Base-by-base conservation (phyloP, 805 yeast species). In the Saturnispora saitoi region DNA sequence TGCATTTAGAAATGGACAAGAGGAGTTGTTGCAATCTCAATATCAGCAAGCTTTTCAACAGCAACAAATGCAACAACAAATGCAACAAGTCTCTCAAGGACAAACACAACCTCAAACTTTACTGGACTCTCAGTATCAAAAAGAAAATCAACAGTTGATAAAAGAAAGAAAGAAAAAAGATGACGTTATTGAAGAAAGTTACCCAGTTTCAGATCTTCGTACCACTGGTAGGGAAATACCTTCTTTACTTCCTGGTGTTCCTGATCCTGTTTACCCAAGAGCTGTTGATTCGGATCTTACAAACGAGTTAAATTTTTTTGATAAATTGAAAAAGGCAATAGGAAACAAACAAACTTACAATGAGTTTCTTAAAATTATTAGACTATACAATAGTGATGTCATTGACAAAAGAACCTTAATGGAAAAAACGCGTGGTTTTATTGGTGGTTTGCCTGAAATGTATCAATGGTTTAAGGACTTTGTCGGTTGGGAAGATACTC, bases 401-500 rank as follows among this genome's bases (percentile, higher is more conserved):
- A 83, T 93, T 54, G 96, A 88, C 61, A 83, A 84, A 54, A 76
- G 73, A 48, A 82, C 91, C 14, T 73, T 93, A 50, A 87, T 91
- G 32, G 89, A 81, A 60, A 77, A 93, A 54, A 91, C 83, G 7
- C 91, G 87, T 51, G 81, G 86, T 3, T 93, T 88, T 60, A 72
- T 93, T 59, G 97, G 97, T 26, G 76, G 78, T 8, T 83, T 81
- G 57, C 75, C 77, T 26, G 96, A 89, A 53, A 71, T 93, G 51
- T 76, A 86, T 59, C 81, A 78, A 48, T 90, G 98, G 98, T 93
- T 93, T 73, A 89, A 88, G 65, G 72, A 76, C 55, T 91, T 90
- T 69, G 95, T 93, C 51, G 95, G 95, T 9, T 91, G 76, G 63
- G 88, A 86, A 54, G 95, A 85, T 40, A 79, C 77, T 53, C 95